Evolutionary conservation across 768 basidiomycete species (phyloP).

Genomic region (Phylloporus sp.): DNA sequence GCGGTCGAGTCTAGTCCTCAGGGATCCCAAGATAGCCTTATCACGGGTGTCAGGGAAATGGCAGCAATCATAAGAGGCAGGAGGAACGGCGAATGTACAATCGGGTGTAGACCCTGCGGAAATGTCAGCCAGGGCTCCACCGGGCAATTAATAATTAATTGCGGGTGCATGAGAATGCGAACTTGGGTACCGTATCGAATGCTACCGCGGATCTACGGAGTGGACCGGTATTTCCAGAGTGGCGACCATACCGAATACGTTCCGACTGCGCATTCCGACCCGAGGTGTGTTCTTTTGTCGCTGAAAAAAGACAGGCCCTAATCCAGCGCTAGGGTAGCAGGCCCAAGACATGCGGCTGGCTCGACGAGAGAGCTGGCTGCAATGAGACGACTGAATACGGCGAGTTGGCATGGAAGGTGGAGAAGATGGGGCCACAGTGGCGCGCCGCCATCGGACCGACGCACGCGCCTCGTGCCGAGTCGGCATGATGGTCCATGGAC

Average conservation of each 20-base stretch:
- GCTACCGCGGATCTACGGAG: conserved; percentile 30
- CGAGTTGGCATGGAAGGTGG: too few species aligned
- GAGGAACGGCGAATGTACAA: conserved; percentile 22
- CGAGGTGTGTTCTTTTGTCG: conserved; percentile 13
- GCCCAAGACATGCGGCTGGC: background rate
- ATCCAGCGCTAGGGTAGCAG: background rate
- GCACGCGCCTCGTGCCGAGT: too few species aligned
- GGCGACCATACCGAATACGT: conserved; percentile 3
- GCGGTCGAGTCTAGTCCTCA: conserved; percentile 24
- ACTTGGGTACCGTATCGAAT: conserved; percentile 20
- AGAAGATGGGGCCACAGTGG: too few species aligned
- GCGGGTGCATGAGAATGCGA: conserved; percentile 22
- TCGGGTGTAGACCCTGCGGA: conserved; percentile 18
- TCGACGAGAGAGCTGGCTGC: too few species aligned
- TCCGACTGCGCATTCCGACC: conserved; percentile 4
- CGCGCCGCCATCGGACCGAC: too few species aligned
- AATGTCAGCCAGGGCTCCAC: conserved; percentile 19
- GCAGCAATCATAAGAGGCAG: conserved; percentile 20
- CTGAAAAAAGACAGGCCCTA: background rate
- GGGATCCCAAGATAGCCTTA: conserved; percentile 29
- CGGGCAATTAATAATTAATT: conserved; percentile 13
- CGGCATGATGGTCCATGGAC: conserved; percentile 27
- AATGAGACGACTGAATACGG: too few species aligned
- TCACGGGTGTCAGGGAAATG: conserved; percentile 17
- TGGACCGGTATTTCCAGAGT: background rate